Conservation (phyloP, 768 basidiomycete species). For the Auriscalpium vulgare region DNA sequence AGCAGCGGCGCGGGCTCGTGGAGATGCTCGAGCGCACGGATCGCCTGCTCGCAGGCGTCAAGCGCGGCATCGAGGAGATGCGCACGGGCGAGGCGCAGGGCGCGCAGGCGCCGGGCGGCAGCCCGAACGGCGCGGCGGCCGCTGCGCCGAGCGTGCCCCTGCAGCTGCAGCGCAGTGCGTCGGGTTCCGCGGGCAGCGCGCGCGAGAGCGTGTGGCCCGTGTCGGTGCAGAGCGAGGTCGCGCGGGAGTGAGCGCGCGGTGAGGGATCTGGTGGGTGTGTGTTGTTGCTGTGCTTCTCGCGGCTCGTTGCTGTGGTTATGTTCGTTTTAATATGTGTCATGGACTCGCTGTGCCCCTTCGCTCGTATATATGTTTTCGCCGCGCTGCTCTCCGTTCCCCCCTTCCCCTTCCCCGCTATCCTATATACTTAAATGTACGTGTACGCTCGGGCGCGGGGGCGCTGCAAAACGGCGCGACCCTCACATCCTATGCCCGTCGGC, state of each 20-base stretch:
- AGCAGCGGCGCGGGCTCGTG: constrained; percentile 57
- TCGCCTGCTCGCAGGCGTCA: constrained; percentile 60
- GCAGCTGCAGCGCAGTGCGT: constrained; percentile 16
- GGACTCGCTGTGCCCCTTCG: constrained; percentile 1
- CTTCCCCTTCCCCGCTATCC: background rate
- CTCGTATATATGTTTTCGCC: constrained; percentile 12
- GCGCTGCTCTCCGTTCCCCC: background rate
- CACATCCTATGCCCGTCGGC: background rate
- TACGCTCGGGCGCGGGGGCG: constrained; percentile 12
- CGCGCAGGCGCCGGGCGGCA: background rate
- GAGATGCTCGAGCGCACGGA: constrained; percentile 75
- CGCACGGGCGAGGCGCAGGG: constrained; percentile 26
- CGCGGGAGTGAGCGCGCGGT: constrained; percentile 8
- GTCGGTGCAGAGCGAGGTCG: constrained; percentile 8
- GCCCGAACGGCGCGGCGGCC: constrained; percentile 5
- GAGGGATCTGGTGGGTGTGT: background rate
- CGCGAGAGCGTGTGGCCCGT: constrained; percentile 27
- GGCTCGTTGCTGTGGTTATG: constrained; percentile 4
- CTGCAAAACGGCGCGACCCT: constrained; percentile 7
- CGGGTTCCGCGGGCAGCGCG: constrained; percentile 9
- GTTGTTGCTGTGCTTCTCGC: background rate
- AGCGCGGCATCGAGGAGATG: constrained; percentile 74
- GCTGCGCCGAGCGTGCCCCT: constrained; percentile 19
- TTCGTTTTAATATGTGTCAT: constrained; percentile 7
- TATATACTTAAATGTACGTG: constrained; percentile 14